Evolutionary conservation across 495 filamentous ascomycete genomes (phyloP), one percentile per base, ranked within the genome.

Genomic region (Margaritispora aquatica): DNA sequence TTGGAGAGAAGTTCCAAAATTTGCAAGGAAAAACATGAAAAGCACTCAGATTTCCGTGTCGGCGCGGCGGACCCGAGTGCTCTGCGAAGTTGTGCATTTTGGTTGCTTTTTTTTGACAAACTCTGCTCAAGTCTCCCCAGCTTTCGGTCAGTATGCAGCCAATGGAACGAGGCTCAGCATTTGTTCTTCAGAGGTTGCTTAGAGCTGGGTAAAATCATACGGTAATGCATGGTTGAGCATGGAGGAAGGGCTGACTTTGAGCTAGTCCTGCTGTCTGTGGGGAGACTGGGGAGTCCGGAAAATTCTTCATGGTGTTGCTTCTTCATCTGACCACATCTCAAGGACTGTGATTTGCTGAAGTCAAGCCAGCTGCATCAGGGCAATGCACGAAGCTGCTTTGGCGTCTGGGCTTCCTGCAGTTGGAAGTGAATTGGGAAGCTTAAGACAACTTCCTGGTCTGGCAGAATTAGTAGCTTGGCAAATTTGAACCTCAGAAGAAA

Each of bases 401-500:
- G 61, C 57, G 56, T n/a, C 61, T 63, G 58, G 52, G 62, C 62
- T 26, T 34, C 26, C 34, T 61, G 63, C 59, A 65, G 49, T 36
- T 24, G 1, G 23, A n/a, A 23, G 7, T 53, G 51, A 13, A 58
- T 57, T 23, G 47, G 62, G 58, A 61, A 51, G 23, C 15, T 19
- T 58, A 41, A 61, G 55, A 61, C 50, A 54, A 2, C 21, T n/a
- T 44, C 38, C 38, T 44, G 2, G 38, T 44, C 15, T 44, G 38
- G 7, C 38, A 9, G 7, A 2, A 11, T 36, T 0, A 41, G 2
- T 15, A 7, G 15, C 21, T 23, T 17, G 49, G n/a, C n/a, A n/a
- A n/a, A n/a, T n/a, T n/a, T n/a, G n/a, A 13, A 34, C 13, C 38
- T 44, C 38, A 44, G 38, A 44, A 44, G 38, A n/a, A 44, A n/a